These are phyloP conservation scores for Eragrostis curvula DNA, from an alignment of 176 grass and related monocot species.

Conservation along the genomic window DNA sequence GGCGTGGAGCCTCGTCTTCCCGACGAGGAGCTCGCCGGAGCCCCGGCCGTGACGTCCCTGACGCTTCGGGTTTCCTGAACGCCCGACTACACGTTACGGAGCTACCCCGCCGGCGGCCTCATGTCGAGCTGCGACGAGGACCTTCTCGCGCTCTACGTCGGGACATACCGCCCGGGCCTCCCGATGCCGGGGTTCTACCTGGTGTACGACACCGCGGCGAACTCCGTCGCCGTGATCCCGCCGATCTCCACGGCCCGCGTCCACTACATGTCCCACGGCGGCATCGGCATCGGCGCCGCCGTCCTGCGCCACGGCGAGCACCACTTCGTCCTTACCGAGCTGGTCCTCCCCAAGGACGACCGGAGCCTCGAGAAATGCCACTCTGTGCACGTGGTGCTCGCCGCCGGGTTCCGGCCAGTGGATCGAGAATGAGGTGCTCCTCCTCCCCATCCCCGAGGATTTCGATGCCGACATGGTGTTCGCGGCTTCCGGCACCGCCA, in stretches of 20 bases:
- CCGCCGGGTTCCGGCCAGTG: constrained; percentile 41
- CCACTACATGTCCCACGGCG: background rate
- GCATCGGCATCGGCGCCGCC: background rate
- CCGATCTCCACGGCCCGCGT: background rate
- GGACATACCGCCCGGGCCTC: too few relatives aligned
- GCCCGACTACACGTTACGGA: too few relatives aligned
- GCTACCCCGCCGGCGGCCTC: too few relatives aligned
- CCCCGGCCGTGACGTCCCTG: background rate
- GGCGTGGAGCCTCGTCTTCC: background rate
- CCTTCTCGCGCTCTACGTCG: background rate
- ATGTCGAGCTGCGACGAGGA: background rate
- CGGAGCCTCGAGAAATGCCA: background rate
- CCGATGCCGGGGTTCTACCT: background rate
- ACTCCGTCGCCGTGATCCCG: background rate
- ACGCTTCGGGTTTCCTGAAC: background rate
- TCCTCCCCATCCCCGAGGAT: constrained; percentile 17
- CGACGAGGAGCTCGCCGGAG: background rate
- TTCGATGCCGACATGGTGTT: background rate
- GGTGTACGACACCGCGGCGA: background rate
- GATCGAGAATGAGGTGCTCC: constrained; percentile 55
- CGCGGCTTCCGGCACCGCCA: background rate
- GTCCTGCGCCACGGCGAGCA: background rate
- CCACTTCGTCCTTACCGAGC: background rate
- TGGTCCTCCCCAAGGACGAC: background rate
- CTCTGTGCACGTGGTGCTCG: background rate